phyloP scores from a whole-genome alignment of 2,329 filamentous ascomycete genomes.

The Sarocladium strictum region DNA sequence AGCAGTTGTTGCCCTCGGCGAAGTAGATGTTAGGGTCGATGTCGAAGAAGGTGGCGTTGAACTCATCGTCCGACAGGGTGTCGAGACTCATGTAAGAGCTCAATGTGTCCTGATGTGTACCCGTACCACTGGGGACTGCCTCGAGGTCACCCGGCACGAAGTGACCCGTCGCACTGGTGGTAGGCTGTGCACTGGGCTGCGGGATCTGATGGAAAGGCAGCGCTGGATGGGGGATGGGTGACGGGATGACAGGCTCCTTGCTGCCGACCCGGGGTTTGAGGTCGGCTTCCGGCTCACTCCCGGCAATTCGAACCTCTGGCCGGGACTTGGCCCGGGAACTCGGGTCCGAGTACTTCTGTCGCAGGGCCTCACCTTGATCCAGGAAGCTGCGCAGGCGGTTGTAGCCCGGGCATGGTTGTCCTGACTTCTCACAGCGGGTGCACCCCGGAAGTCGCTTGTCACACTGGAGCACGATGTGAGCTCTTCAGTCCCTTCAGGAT shows the following conservation, averaged over 20 bases:
- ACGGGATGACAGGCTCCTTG: neutral
- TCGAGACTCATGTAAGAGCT: constrained; percentile 9
- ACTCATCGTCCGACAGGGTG: constrained; percentile 10
- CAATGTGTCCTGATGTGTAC: constrained; percentile 2
- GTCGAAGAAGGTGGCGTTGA: constrained; percentile 14
- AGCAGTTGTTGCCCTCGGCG: constrained; percentile 14
- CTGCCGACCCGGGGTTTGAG: neutral
- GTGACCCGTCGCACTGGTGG: constrained; percentile 6
- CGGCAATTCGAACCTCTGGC: neutral
- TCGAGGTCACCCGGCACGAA: constrained; percentile 6
- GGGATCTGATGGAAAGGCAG: neutral
- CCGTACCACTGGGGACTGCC: neutral
- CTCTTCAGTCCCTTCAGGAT: neutral
- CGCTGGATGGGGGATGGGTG: neutral
- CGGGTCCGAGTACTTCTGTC: constrained; percentile 12
- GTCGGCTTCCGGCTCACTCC: neutral
- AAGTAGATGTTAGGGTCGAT: constrained; percentile 15
- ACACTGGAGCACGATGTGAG: constrained; percentile 10
- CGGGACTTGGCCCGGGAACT: neutral
- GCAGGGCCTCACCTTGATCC: constrained; percentile 14
- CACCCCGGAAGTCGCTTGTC: constrained; percentile 15
- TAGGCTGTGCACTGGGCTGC: neutral
- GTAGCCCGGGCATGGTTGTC: constrained; percentile 15
- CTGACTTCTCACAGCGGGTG: constrained; percentile 14
- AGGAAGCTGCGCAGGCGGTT: constrained; percentile 15